These are phyloP conservation scores for Leersia perrieri DNA, from an alignment of 176 grass and related monocot species.

Conservation along the genomic window DNA sequence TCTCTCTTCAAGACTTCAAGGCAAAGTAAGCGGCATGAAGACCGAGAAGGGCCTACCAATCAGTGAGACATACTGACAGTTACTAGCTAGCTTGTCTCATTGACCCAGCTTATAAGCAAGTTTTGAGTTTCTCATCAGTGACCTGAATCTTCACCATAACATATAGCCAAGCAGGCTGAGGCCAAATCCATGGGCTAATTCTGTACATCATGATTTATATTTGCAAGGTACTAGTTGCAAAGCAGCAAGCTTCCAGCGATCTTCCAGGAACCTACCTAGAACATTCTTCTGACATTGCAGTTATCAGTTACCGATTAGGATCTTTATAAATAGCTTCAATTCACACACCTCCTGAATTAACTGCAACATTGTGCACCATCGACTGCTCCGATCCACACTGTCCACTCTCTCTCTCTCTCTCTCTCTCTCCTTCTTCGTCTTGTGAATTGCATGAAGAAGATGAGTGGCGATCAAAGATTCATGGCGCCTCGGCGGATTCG, in stretches of 20 bases:
- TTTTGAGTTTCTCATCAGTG: neutral
- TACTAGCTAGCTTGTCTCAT: neutral
- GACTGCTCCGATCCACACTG: neutral
- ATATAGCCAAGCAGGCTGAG: neutral
- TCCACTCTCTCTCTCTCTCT: neutral
- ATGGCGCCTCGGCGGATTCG: neutral
- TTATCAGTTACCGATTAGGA: neutral
- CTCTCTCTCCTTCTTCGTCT: neutral
- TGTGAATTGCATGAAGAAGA: neutral
- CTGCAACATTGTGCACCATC: neutral
- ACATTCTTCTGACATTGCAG: neutral
- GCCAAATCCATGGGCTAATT: neutral
- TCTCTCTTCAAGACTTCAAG: neutral
- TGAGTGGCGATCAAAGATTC: neutral
- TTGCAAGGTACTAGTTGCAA: neutral
- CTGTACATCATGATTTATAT: neutral
- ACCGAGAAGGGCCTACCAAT: neutral
- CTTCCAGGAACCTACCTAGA: conserved; percentile 12
- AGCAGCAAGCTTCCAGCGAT: neutral
- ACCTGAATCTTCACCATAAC: neutral
- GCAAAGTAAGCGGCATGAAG: neutral
- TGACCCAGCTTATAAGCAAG: neutral
- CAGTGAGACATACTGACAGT: neutral
- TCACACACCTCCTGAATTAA: neutral
- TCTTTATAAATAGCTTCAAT: neutral